Conservation (phyloP, 2,329 filamentous ascomycete species). For the Beauveria caledonica region DNA sequence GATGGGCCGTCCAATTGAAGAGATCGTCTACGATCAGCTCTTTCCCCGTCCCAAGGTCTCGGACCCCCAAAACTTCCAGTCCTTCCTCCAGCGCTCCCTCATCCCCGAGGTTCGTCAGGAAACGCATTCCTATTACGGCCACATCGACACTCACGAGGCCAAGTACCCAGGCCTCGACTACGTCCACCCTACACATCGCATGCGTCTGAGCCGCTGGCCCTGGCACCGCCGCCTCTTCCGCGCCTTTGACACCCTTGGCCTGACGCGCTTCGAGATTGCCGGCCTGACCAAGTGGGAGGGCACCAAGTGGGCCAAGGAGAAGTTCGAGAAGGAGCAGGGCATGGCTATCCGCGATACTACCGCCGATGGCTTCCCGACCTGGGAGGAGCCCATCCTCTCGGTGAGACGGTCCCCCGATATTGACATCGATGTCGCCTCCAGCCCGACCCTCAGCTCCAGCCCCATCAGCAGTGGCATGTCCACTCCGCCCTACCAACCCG, state of each 20-base stretch:
- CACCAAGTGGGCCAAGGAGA: slow-evolving; percentile 73
- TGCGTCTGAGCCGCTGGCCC: slow-evolving; percentile 67
- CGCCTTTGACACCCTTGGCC: slow-evolving; percentile 60
- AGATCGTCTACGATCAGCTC: slow-evolving; percentile 66
- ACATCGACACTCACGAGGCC: slow-evolving; percentile 70
- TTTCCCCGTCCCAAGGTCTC: slow-evolving; percentile 59
- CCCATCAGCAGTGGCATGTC: slow-evolving; percentile 7
- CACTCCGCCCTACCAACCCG: slow-evolving; percentile 1
- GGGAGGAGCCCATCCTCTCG: slow-evolving; percentile 40
- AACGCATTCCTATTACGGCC: slow-evolving; percentile 70
- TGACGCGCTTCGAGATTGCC: slow-evolving; percentile 63
- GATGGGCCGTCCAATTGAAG: slow-evolving; percentile 63
- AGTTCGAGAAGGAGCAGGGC: slow-evolving; percentile 68
- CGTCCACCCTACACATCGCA: slow-evolving; percentile 61
- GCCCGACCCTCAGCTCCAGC: not conserved
- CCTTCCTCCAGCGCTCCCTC: slow-evolving; percentile 60
- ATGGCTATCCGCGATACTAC: slow-evolving; percentile 64
- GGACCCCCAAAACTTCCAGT: slow-evolving; percentile 64
- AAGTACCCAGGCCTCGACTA: slow-evolving; percentile 80
- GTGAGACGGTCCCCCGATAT: slow-evolving; percentile 14
- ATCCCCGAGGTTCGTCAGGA: slow-evolving; percentile 73
- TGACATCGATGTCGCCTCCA: not conserved
- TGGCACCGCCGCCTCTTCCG: slow-evolving; percentile 72
- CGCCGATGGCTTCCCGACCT: slow-evolving; percentile 57
- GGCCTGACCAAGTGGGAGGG: slow-evolving; percentile 74